These are phyloP conservation scores for Fibroporia radiculosa DNA, from an alignment of 768 basidiomycete genomes.

Conservation along the genomic window DNA sequence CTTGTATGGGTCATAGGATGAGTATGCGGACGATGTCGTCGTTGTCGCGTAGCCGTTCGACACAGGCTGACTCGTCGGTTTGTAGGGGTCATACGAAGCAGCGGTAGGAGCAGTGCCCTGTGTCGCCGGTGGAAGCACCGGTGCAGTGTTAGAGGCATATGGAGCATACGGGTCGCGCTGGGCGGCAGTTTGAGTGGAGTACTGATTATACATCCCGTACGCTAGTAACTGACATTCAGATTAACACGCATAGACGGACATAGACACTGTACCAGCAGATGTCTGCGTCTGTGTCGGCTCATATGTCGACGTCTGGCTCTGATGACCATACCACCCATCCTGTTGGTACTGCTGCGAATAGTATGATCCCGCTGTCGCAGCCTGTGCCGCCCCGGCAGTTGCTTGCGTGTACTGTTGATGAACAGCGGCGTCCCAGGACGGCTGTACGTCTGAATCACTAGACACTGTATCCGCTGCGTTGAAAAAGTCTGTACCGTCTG, in stretches of 20 bases:
- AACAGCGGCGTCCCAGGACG: neutral
- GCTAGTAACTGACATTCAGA: neutral
- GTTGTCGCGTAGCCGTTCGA: conserved; percentile 17
- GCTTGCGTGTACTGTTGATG: too few species aligned
- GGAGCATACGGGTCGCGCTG: neutral
- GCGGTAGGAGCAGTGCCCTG: neutral
- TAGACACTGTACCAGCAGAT: neutral
- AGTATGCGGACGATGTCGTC: conserved; percentile 12
- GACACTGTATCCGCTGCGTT: neutral
- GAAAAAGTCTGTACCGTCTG: conserved; percentile 6
- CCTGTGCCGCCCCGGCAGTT: neutral
- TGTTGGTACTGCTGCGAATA: neutral
- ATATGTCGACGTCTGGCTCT: neutral
- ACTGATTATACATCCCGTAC: neutral
- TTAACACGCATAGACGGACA: neutral
- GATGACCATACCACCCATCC: neutral
- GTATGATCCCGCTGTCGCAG: neutral
- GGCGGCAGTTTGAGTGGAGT: neutral
- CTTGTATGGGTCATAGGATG: conserved; percentile 13
- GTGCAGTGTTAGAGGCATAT: neutral
- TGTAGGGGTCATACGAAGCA: conserved; percentile 24
- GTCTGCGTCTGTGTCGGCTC: neutral
- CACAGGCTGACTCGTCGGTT: conserved; percentile 7
- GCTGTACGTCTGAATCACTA: neutral
- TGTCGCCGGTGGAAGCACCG: neutral